Base-by-base conservation (phyloP, 305 asterid species). In the Solanum aculeatissimum region DNA sequence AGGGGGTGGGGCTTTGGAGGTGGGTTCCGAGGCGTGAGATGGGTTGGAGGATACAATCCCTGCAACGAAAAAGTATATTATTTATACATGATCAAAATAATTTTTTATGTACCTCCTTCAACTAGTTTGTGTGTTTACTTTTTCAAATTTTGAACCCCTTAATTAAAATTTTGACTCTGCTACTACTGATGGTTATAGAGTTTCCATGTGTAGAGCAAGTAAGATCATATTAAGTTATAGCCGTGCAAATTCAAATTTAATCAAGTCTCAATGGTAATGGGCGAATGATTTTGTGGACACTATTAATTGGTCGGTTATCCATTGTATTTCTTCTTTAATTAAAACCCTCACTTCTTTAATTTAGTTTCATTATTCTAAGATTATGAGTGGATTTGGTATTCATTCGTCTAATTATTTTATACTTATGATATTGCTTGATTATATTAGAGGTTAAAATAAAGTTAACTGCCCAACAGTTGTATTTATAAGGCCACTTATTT, bases 221-320 rank as follows among this genome's bases (percentile, higher is more conserved):
- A 58, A 2, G 16, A 21, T 21, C 1, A 11, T 21, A 0, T 7
- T 58, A 58, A 10, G 3, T 58, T 58, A 58, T 2, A 7, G 4
- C 11, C 12, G 4, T 0, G 2, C 12, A 1, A 21, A 58, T 58
- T 2, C 23, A 6, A 58, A 21, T 58, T 58, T 58, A 21, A 1
- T 58, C 4, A 23, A 0, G 4, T 58, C 12, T 58, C 4, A 58
- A 23, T 23, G 21, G 66, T 58, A 60, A 60, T 32, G 32, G 25
- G 2, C 38, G 25, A 25, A 2, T 25, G 38, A 9, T 2, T 60
- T 62, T 62, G 87, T 87, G 87, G 89, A 84, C 65, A 11, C 68
- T 70, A 84, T 84, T 80, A 70, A 3, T 84, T 71, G 75, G 89
- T 53, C 89, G 89, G 89, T 60, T 62, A 32, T 72, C 18, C 19